Percentiles rank a stretch among this genome's conserved stretches.
These are phyloP conservation scores for Alternaria tenuissima DNA, from an alignment of 2,329 filamentous ascomycete species.

Conservation along the genomic window DNA sequence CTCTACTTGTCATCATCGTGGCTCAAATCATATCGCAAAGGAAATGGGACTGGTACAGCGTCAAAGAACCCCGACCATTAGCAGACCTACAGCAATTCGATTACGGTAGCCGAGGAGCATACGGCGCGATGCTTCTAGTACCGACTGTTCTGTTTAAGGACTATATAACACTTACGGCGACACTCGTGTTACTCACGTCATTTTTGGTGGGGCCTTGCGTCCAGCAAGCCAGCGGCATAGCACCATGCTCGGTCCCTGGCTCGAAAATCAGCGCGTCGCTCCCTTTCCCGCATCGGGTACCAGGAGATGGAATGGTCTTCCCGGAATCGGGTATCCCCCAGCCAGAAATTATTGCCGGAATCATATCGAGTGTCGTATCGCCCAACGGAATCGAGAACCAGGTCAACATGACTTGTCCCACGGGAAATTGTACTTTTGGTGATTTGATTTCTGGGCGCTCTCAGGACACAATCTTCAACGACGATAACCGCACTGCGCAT, in stretches of 20 bases:
- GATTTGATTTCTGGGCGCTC: not conserved
- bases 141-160: not conserved
- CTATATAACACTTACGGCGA: not conserved
- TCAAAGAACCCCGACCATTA: not conserved
- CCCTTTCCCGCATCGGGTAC: not conserved
- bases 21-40: not conserved
- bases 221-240: not conserved
- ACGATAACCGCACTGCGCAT: not conserved
- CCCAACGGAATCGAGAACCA: not conserved
- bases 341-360: not conserved
- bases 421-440: not conserved
- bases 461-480: not conserved
- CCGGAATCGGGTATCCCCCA: not conserved
- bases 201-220: not conserved
- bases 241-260: not conserved
- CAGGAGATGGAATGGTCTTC: not conserved
- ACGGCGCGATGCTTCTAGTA: not conserved
- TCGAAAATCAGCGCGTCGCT: not conserved
- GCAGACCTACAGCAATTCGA: not conserved
- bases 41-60: not conserved
- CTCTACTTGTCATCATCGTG: not conserved
- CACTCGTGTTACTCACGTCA: not conserved
- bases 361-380: not conserved
- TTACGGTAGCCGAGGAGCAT: not conserved
- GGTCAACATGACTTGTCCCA: not conserved